Percentiles rank a stretch among this genome's conserved stretches.
phyloP scores from a whole-genome alignment of 2,329 filamentous ascomycete species.

The Graphilbum ipis-grandicollis region DNA sequence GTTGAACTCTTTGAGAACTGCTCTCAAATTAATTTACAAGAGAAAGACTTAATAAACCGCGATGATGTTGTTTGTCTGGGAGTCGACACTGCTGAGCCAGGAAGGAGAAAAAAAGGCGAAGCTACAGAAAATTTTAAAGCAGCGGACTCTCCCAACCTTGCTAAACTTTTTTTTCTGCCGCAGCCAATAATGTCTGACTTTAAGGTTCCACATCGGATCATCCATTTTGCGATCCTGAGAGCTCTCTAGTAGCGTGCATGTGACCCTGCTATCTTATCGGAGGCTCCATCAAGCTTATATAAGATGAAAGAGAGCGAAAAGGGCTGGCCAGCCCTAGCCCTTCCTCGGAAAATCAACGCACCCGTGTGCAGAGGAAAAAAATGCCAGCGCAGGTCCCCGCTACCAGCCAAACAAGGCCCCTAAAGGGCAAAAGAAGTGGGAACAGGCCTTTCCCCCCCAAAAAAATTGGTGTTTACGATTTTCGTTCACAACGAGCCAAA shows the following conservation, averaged over 20 bases:
- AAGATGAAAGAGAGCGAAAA: neutral
- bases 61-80: too few relatives aligned
- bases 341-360: conserved; percentile 2
- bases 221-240: conserved; percentile 5
- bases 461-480: conserved; percentile 8
- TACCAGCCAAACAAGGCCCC: conserved; percentile 1
- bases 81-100: too few relatives aligned
- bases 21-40: too few relatives aligned
- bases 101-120: conserved; percentile 1
- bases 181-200: conserved; percentile 3
- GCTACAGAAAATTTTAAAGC: conserved; percentile 2
- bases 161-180: conserved; percentile 4
- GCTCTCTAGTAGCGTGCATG: too few relatives aligned
- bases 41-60: too few relatives aligned
- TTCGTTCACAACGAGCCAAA: neutral
- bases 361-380: conserved; percentile 3
- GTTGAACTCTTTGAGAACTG: too few relatives aligned
- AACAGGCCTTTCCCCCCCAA: too few relatives aligned
- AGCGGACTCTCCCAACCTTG: neutral
- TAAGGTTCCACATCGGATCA: conserved; percentile 3
- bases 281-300: neutral
- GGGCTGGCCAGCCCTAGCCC: conserved; percentile 10
- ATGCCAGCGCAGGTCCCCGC: conserved; percentile 4
- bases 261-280: neutral
- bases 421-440: neutral